Base-by-base conservation (phyloP, 2,329 filamentous ascomycete species). In the Rhytidhysteron rufulum region DNA sequence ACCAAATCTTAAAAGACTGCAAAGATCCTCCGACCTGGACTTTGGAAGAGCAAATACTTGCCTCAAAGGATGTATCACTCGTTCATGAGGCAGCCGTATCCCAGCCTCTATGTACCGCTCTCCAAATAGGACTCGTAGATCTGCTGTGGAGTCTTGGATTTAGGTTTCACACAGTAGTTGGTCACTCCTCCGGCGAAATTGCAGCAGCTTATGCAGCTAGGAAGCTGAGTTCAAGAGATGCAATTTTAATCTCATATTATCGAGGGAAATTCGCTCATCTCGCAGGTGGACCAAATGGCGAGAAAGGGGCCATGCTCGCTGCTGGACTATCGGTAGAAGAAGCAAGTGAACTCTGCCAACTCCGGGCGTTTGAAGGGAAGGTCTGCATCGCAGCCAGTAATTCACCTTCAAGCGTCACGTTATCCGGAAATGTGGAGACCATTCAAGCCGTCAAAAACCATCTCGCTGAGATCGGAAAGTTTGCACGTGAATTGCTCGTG, bases 401-500 rank as follows among this genome's bases (percentile, higher is more conserved):
- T 39, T 19, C 18, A 16, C 36, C 22, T 5, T 19, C 10, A 13
- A 39, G 17, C 11, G 36, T 31, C 5, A 39, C 36, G 6, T 5
- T 39, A 5, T 31, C 36, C 5, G 36, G 36, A 13, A 10, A 18
- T 18, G 13, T 5, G 7, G 15, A 31, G 8, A 13, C 8, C 8
- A 9, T 39, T 11, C 41, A 55, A 0, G 50, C 59, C 31, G 36
- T 53, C 2, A 53, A 58, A 17, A 41, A 51, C 2, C 43, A 47
- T 2, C 45, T 71, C 0, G 49, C 65, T 4, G 55, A 60, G 6
- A 49, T 60, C 17, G 46, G 55, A 6, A 59, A 57, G 9, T 71
- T 70, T 40, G 54, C 51, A 2, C 55, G 67, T 1, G 33, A 48
- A 9, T 57, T 72, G 4, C 56, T 59, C 37, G 66, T 70, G 3